Evolutionary conservation across 495 filamentous ascomycete species (phyloP).

Genomic region (Clohesyomyces aquaticus): DNA sequence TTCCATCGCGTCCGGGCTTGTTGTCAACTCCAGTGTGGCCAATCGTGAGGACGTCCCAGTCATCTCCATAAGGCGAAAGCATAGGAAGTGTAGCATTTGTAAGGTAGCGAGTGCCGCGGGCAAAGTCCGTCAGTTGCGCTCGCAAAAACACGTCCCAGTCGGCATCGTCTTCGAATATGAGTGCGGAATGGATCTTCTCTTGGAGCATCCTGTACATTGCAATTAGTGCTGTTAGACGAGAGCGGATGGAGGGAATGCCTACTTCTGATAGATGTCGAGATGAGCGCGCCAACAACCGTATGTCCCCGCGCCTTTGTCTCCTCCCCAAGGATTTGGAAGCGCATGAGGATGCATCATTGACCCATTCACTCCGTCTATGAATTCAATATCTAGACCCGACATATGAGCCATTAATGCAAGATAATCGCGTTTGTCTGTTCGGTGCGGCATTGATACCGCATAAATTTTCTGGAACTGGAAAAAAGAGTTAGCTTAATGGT

Average conservation of each 20-base stretch:
- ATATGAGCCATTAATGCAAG: slow-evolving; percentile 14
- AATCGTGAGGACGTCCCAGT: slow-evolving; percentile 18
- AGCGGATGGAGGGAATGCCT: background rate
- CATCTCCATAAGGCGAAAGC: slow-evolving; percentile 23
- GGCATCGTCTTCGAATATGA: slow-evolving; percentile 32
- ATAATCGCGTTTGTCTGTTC: slow-evolving; percentile 24
- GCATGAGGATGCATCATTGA: slow-evolving; percentile 3
- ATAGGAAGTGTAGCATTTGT: slow-evolving; percentile 15
- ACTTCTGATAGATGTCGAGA: slow-evolving; percentile 23
- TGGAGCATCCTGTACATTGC: slow-evolving; percentile 22
- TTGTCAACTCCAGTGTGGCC: slow-evolving; percentile 25
- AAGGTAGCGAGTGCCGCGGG: slow-evolving; percentile 16
- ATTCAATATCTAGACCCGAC: slow-evolving; percentile 21
- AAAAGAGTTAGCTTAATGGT: background rate
- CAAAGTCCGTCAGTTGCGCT: slow-evolving; percentile 31
- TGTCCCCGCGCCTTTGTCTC: background rate
- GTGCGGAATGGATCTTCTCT: slow-evolving; percentile 22
- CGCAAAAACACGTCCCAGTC: slow-evolving; percentile 30
- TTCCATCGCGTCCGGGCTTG: slow-evolving; percentile 16
- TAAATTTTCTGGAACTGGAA: slow-evolving; percentile 35
- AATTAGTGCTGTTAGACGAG: background rate
- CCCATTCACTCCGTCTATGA: slow-evolving; percentile 27
- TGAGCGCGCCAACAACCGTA: slow-evolving; percentile 29
- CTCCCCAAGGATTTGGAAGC: slow-evolving; percentile 4
- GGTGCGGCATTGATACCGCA: slow-evolving; percentile 24